Percentiles rank a stretch among this genome's conserved stretches.
Conservation (phyloP, 208 protist species). For the Balamuthia mandrillaris region DNA sequence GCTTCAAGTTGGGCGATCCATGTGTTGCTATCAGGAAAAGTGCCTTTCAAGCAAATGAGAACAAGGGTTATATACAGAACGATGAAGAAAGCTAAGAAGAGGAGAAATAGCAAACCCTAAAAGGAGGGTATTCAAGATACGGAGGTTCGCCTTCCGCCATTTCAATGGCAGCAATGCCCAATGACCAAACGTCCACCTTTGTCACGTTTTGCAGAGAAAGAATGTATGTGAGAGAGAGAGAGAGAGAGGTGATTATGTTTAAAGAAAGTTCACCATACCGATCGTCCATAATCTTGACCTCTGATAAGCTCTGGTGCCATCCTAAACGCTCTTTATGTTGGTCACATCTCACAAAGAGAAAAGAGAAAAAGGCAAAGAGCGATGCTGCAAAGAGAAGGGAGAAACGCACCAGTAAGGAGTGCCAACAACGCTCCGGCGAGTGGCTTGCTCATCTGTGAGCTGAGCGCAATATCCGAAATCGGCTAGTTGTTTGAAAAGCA, state of each 20-base stretch:
- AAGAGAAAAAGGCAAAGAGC: background rate
- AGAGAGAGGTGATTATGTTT: background rate
- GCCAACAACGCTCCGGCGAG: background rate
- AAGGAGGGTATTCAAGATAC: conserved; percentile 40
- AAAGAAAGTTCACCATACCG: background rate
- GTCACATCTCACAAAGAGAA: background rate
- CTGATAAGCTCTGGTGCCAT: conserved; percentile 32
- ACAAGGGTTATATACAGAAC: background rate
- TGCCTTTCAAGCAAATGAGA: background rate
- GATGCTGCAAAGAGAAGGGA: background rate
- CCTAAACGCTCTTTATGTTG: background rate
- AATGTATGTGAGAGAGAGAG: background rate
- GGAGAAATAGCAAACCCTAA: background rate
- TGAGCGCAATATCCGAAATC: conserved; percentile 39
- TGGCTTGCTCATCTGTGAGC: conserved; percentile 17
- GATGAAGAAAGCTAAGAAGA: background rate
- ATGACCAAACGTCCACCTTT: conserved; percentile 43
- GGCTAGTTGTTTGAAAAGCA: background rate
- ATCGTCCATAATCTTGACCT: background rate
- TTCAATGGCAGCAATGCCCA: conserved; percentile 53
- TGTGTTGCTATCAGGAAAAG: conserved; percentile 33
- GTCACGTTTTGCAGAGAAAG: background rate
- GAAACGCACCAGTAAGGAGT: background rate
- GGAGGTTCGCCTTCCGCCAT: conserved; percentile 54
- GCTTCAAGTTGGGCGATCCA: conserved; percentile 27